A percentile compares a stretch with the other conserved stretches of the same genome.
These are phyloP conservation scores for Schizophyllum commune DNA, from an alignment of 1,284 basidiomycete species.

Conservation along the genomic window DNA sequence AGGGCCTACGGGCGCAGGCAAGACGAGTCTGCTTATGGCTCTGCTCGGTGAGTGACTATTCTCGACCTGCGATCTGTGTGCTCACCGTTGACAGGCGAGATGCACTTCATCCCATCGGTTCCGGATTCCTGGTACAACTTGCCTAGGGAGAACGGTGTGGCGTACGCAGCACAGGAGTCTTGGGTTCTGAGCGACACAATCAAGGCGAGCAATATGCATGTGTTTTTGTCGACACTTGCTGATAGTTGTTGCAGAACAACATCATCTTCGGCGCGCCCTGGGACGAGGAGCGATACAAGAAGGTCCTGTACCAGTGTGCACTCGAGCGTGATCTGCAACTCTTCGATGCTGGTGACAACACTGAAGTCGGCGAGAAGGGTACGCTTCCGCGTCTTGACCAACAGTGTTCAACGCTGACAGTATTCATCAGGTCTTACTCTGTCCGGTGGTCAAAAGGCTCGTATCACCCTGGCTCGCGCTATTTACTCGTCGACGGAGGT, in stretches of 20 bases:
- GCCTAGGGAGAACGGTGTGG: slow-evolving; percentile 48
- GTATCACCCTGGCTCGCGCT: slow-evolving; percentile 53
- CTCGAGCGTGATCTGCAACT: slow-evolving; percentile 44
- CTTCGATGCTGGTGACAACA: slow-evolving; percentile 69
- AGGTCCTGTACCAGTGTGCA: slow-evolving; percentile 44
- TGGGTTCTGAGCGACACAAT: slow-evolving; percentile 28
- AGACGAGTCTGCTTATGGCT: slow-evolving; percentile 28
- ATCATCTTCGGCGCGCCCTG: slow-evolving; percentile 45
- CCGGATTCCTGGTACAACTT: slow-evolving; percentile 46
- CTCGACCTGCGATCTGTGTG: not conserved
- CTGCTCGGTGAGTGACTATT: not conserved
- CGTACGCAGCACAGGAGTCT: slow-evolving; percentile 57
- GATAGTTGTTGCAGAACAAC: slow-evolving; percentile 29
- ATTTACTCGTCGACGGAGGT: slow-evolving; percentile 48
- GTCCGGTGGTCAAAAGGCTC: slow-evolving; percentile 66
- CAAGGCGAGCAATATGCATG: slow-evolving; percentile 2
- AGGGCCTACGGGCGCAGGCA: not conserved
- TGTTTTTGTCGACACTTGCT: not conserved
- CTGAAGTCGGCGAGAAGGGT: slow-evolving; percentile 58
- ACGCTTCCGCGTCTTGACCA: not conserved
- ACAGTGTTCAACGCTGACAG: not conserved
- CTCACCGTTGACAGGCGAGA: slow-evolving; percentile 23
- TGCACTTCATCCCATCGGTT: slow-evolving; percentile 39
- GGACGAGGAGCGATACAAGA: slow-evolving; percentile 42
- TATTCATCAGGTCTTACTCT: slow-evolving; percentile 18